These are phyloP conservation scores for Lyophyllum atratum DNA, from an alignment of 768 basidiomycete species.

Conservation along the genomic window DNA sequence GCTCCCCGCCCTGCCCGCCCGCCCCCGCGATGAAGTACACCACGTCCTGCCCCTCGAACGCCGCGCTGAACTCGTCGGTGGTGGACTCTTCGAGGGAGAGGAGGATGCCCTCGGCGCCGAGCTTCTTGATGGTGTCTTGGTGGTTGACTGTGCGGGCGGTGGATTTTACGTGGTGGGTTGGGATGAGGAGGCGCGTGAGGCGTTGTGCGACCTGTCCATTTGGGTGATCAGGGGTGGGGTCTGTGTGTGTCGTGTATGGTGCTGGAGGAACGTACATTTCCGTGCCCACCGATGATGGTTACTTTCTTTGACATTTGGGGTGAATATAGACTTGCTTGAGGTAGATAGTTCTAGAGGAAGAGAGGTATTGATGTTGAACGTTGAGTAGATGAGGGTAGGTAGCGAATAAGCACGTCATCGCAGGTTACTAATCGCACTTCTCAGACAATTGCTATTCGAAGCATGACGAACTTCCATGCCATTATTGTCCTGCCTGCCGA, in stretches of 20 bases:
- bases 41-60: conserved; percentile 44
- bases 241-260: neutral
- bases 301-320: conserved; percentile 40
- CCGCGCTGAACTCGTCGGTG: conserved; percentile 42
- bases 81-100: conserved; percentile 59
- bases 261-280: conserved; percentile 35
- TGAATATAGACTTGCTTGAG: neutral
- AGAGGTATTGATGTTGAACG: too few species aligned
- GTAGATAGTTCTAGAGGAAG: too few species aligned
- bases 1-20: conserved; percentile 58
- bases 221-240: neutral
- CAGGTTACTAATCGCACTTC: too few species aligned
- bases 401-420: too few species aligned
- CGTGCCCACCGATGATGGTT: conserved; percentile 55
- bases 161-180: conserved; percentile 48
- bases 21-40: conserved; percentile 55
- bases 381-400: too few species aligned
- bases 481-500: too few species aligned
- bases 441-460: too few species aligned
- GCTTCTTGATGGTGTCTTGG: conserved; percentile 42
- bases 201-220: conserved; percentile 44
- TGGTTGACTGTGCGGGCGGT: conserved; percentile 55
- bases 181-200: conserved; percentile 50
- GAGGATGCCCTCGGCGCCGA: conserved; percentile 47
- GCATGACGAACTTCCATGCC: too few species aligned